A percentile compares a stretch with the other conserved stretches of the same genome.
Evolutionary conservation across 23 red algal species (phyloP).

Genomic region (Gracilaria gracilis): DNA sequence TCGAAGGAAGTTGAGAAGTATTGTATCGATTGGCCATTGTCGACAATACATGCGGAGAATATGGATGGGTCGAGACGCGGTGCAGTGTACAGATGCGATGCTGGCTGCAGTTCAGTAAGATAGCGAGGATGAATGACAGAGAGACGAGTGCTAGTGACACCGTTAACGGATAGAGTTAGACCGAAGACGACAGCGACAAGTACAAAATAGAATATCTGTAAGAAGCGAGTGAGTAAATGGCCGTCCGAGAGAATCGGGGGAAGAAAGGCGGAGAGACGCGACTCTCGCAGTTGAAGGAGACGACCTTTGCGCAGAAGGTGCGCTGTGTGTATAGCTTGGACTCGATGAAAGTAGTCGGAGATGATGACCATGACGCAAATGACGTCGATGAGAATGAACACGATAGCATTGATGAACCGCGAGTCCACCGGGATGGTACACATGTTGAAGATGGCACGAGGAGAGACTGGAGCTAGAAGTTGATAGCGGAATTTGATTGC

Average conservation of each 20-base stretch:
- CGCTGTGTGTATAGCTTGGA: neutral
- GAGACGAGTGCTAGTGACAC: neutral
- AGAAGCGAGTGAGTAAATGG: neutral
- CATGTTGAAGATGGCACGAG: neutral
- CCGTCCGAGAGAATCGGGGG: slow-evolving; percentile 1
- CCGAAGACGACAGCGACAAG: slow-evolving; percentile 15
- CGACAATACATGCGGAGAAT: slow-evolving; percentile 6
- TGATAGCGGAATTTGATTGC: neutral
- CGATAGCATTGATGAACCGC: slow-evolving; percentile 28
- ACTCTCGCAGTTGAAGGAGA: slow-evolving; percentile 5
- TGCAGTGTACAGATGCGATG: neutral
- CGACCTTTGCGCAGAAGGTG: neutral
- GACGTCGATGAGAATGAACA: slow-evolving; percentile 32
- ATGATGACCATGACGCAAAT: slow-evolving; percentile 16
- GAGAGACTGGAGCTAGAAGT: neutral
- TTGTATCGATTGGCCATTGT: neutral
- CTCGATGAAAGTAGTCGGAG: neutral
- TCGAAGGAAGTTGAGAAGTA: slow-evolving; percentile 40
- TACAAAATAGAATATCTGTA: neutral
- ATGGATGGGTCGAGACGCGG: slow-evolving; percentile 3
- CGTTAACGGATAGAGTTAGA: slow-evolving; percentile 27
- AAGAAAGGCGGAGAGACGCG: slow-evolving; percentile 13
- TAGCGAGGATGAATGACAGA: neutral
- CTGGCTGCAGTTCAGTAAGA: slow-evolving; percentile 4
- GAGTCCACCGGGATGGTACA: slow-evolving; percentile 39